Evolutionary conservation across 148 eudicot species (phyloP), one percentile per base, ranked within the genome.

Genomic region (Agrostemma githago): DNA sequence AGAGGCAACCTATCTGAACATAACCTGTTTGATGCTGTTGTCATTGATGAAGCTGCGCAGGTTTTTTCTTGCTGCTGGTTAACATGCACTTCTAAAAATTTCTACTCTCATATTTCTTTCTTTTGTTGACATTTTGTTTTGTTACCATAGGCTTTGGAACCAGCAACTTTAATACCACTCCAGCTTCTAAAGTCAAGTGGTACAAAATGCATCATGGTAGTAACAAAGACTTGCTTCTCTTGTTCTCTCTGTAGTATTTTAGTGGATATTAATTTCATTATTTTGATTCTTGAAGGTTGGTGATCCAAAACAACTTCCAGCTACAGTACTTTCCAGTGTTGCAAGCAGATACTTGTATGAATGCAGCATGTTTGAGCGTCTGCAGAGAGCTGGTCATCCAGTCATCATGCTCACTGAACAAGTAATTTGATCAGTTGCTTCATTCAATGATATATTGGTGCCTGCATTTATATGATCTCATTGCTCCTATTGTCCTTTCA

Each of bases 291-390:
- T 87, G 83, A 73, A 96, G 99, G 99, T 96, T 81, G 97, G 99
- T 69, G 99, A 96, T 74, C 99, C 99, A 56, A 96, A 96, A 85
- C 99, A 96, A 90, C 99, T 96, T 85, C 97, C 99, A 58, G 99
- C 99, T 40, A 96, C 97, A 62, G 99, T 96, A 75, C 89, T 96
- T 68, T 96, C 99, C 68, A 92, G 86, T 85, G 86, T 92, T 78
- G 99, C 99, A 72, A 88, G 94, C 85, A 92, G 88, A 79, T 96
- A 89, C 78, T 51, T 83, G 69, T 96, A 87, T 48, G 90, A 96
- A 78, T 96, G 99, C 86, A 96, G 99, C 92, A 96, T 96, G 99
- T 96, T 96, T 85, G 97, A 96, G 82, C 96, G 99, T 71, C 76
- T 96, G 72, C 99, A 96, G 81, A 83, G 92, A 79, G 99, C 97